These are phyloP conservation scores for Mortierella sp. DNA, from an alignment of 371 early-diverging fungal species.

Conservation along the genomic window DNA sequence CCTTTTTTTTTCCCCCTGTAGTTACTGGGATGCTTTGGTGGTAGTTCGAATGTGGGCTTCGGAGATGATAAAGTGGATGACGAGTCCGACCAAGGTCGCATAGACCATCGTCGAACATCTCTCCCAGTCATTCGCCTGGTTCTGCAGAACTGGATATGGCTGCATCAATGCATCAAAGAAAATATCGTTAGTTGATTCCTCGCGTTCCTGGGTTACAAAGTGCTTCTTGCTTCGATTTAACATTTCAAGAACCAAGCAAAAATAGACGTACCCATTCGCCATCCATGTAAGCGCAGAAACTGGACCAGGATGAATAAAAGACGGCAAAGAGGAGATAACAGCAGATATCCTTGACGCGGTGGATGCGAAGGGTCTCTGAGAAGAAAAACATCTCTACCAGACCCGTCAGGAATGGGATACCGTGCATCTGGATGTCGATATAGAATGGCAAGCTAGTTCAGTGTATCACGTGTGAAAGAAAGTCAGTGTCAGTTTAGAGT, in stretches of 20 bases:
- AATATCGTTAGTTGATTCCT: neutral
- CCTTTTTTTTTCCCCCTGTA: no score
- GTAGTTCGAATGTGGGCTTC: slow-evolving; percentile 26
- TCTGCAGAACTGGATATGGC: slow-evolving; percentile 50
- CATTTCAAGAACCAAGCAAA: neutral
- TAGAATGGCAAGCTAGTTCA: slow-evolving; percentile 35
- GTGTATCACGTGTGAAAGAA: neutral
- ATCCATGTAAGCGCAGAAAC: slow-evolving; percentile 43
- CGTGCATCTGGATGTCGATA: slow-evolving; percentile 51
- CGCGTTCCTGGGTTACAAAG: no score
- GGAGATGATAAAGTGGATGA: slow-evolving; percentile 19
- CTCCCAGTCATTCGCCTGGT: slow-evolving; percentile 22
- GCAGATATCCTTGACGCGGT: slow-evolving; percentile 12
- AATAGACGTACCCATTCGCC: slow-evolving; percentile 36
- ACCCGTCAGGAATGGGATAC: slow-evolving; percentile 27
- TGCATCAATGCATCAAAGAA: neutral
- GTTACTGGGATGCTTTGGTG: neutral
- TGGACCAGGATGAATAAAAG: slow-evolving; percentile 36
- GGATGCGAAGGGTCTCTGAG: slow-evolving; percentile 27
- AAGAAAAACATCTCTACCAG: slow-evolving; percentile 40
- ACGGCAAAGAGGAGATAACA: neutral
- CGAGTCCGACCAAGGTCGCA: neutral
- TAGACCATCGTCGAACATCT: slow-evolving; percentile 21
- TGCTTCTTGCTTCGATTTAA: neutral
- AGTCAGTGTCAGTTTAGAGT: neutral